phyloP scores from a whole-genome alignment of 2,329 filamentous ascomycete genomes.

The Talaromyces pinophilus region DNA sequence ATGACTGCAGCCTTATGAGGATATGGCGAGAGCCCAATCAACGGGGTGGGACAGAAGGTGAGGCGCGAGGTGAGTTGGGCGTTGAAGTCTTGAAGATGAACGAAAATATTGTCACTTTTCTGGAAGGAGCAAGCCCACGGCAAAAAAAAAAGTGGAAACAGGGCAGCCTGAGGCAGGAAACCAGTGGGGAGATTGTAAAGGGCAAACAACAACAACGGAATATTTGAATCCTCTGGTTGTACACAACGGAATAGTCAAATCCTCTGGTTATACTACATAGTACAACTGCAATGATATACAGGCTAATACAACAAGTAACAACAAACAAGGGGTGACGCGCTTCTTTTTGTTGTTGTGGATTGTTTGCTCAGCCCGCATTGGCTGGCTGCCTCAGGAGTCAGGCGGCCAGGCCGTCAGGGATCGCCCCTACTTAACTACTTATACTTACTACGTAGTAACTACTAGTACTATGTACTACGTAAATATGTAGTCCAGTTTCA shows the following conservation, averaged over 20 bases:
- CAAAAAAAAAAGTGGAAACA: not conserved
- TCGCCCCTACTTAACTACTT: not conserved
- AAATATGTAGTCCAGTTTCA: not conserved
- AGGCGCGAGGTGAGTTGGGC: not conserved
- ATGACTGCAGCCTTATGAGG: not conserved
- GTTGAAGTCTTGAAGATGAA: not conserved
- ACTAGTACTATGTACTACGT: not conserved
- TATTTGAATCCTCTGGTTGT: not conserved
- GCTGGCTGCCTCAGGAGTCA: conserved; percentile 8
- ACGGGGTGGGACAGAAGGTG: not conserved
- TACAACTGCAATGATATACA: not conserved
- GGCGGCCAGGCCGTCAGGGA: not conserved
- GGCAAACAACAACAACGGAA: too few species aligned
- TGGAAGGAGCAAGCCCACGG: conserved; percentile 4
- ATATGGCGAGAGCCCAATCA: conserved; percentile 1
- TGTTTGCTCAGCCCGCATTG: not conserved
- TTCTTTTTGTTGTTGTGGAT: conserved; percentile 4
- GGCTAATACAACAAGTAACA: not conserved
- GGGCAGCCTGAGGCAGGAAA: not conserved
- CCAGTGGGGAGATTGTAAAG: not conserved
- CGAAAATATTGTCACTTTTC: conserved; percentile 5
- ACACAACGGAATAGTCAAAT: not conserved
- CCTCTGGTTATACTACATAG: not conserved
- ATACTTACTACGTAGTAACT: too few species aligned
- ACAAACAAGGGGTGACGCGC: conserved; percentile 4